Percentiles rank a stretch among this genome's conserved stretches.
Evolutionary conservation across 1,139 yeast species (phyloP).

Genomic region (Cylindricascospora bacillispora): DNA sequence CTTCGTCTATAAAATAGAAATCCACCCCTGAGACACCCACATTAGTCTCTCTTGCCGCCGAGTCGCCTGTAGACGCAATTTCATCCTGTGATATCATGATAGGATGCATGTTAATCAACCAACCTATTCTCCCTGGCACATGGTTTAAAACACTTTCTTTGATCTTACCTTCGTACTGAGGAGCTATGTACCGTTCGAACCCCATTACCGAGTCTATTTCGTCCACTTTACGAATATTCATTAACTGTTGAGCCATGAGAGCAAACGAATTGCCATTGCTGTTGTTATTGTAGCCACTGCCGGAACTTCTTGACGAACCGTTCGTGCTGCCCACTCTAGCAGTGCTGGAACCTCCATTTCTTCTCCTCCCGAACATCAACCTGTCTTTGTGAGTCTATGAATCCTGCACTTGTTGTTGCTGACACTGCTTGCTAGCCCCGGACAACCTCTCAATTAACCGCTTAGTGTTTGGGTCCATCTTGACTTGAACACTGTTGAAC

Average conservation of each 20-base stretch:
- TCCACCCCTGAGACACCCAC: conserved; percentile 83
- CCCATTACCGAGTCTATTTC: conserved; percentile 70
- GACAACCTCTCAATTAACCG: too few relatives aligned
- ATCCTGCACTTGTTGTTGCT: too few relatives aligned
- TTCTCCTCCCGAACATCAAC: too few relatives aligned
- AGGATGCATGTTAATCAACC: conserved; percentile 82
- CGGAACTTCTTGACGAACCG: too few relatives aligned
- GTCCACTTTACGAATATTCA: conserved; percentile 35
- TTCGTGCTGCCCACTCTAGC: too few relatives aligned
- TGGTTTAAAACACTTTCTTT: conserved; percentile 32
- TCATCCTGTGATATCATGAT: conserved; percentile 25
- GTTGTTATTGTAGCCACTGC: too few relatives aligned
- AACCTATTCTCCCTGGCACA: conserved; percentile 65
- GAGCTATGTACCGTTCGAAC: conserved; percentile 43
- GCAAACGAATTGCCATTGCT: conserved; percentile 15
- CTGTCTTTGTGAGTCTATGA: too few relatives aligned
- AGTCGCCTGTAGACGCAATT: conserved; percentile 35
- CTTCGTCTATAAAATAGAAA: conserved; percentile 90
- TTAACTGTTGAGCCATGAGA: conserved; percentile 23
- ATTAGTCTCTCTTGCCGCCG: too few relatives aligned
- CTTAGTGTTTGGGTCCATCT: too few relatives aligned
- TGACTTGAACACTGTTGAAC: too few relatives aligned
- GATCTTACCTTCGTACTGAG: conserved; percentile 16
- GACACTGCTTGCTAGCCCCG: too few relatives aligned
- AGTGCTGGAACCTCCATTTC: too few relatives aligned